phyloP scores from a whole-genome alignment of 2,329 filamentous ascomycete genomes.

The Clarireedia monteithiana region DNA sequence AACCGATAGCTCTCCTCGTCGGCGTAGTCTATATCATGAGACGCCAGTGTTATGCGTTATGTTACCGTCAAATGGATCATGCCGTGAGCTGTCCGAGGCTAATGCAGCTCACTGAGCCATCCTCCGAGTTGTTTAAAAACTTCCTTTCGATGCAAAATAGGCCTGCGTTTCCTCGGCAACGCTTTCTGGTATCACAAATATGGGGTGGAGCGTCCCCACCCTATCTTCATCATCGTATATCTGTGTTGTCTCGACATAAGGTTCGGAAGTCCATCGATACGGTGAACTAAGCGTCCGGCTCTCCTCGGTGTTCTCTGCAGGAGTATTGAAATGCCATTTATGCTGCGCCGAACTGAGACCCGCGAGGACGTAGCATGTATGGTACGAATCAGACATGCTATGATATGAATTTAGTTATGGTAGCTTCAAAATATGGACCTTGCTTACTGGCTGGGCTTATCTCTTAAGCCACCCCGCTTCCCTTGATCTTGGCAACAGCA shows the following conservation, averaged over 20 bases:
- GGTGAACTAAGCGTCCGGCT: slow-evolving; percentile 27
- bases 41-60: not conserved
- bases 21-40: not conserved
- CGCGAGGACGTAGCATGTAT: slow-evolving; percentile 85
- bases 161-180: slow-evolving; percentile 24
- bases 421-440: slow-evolving; percentile 8
- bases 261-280: slow-evolving; percentile 34
- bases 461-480: slow-evolving; percentile 71
- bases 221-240: slow-evolving; percentile 66
- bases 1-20: not conserved
- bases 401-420: slow-evolving; percentile 15
- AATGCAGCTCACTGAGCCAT: not conserved
- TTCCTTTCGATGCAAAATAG: slow-evolving; percentile 26
- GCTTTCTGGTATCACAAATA: slow-evolving; percentile 74
- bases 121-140: slow-evolving; percentile 17
- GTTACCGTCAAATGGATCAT: not conserved
- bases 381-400: slow-evolving; percentile 77
- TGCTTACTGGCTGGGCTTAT: slow-evolving; percentile 85
- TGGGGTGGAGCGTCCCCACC: slow-evolving; percentile 66
- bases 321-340: slow-evolving; percentile 41
- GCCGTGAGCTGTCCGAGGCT: not conserved
- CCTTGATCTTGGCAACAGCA: slow-evolving; percentile 73
- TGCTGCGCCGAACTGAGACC: slow-evolving; percentile 81
- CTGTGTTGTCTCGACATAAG: slow-evolving; percentile 42
- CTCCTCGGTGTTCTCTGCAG: slow-evolving; percentile 30